Conservation (phyloP, 768 basidiomycete species). For the Suillus subluteus region DNA sequence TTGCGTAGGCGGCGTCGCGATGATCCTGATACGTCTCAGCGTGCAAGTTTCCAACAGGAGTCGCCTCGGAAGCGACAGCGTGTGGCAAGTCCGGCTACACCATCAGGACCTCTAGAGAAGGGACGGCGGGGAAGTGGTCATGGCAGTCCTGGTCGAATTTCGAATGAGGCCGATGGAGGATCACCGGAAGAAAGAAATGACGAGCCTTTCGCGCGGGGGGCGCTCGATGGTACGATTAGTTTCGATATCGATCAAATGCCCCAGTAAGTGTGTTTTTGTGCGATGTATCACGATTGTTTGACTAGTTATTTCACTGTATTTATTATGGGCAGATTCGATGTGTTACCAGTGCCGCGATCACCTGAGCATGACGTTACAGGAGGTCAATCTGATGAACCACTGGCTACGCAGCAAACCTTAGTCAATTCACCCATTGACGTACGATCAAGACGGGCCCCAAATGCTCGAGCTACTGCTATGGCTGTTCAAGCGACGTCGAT, state of each 20-base stretch:
- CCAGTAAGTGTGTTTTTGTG: slow-evolving; percentile 18
- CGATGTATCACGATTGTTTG: background rate
- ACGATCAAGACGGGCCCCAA: background rate
- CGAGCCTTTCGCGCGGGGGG: slow-evolving; percentile 28
- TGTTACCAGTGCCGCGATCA: slow-evolving; percentile 5
- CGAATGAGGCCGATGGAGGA: background rate
- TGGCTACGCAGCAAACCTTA: slow-evolving; percentile 30
- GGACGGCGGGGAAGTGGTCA: background rate
- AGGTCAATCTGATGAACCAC: slow-evolving; percentile 12
- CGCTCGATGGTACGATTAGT: slow-evolving; percentile 2
- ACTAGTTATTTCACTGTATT: background rate
- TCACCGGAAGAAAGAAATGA: slow-evolving; percentile 19
- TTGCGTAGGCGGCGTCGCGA: slow-evolving; percentile 22
- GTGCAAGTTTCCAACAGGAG: background rate
- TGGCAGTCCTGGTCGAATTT: background rate
- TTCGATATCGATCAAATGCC: slow-evolving; percentile 4
- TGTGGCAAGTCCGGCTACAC: slow-evolving; percentile 3
- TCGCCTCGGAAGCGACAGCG: slow-evolving; percentile 21
- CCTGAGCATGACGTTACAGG: slow-evolving; percentile 1
- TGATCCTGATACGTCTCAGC: slow-evolving; percentile 14
- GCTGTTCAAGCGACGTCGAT: background rate
- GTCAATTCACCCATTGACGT: slow-evolving; percentile 22
- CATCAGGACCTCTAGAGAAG: slow-evolving; percentile 10
- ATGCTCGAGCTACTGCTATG: slow-evolving; percentile 11
- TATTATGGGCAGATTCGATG: slow-evolving; percentile 9